These are phyloP conservation scores for Nematodospora valgi DNA, from an alignment of 805 yeast genomes.

Conservation along the genomic window DNA sequence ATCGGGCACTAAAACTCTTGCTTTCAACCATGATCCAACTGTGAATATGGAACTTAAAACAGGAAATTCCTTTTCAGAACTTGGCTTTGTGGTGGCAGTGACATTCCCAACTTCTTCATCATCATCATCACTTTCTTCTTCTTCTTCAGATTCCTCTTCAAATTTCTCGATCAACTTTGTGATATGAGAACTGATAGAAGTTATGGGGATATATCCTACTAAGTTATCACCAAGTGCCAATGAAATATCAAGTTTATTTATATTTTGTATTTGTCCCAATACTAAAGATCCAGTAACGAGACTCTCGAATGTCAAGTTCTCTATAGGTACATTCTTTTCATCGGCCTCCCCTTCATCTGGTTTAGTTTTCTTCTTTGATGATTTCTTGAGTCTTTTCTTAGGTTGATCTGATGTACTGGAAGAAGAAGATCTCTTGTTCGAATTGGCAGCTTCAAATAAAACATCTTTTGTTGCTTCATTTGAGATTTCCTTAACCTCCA, in stretches of 20 bases:
- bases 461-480: slow-evolving; percentile 91
- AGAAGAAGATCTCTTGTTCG: slow-evolving; percentile 26
- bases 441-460: slow-evolving; percentile 56
- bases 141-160: slow-evolving; percentile 42
- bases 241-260: slow-evolving; percentile 60
- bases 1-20: slow-evolving; percentile 59
- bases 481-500: slow-evolving; percentile 89
- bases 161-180: slow-evolving; percentile 53
- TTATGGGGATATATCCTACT: slow-evolving; percentile 72
- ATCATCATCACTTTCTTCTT: slow-evolving; percentile 37
- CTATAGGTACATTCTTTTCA: slow-evolving; percentile 46
- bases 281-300: slow-evolving; percentile 70
- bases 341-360: slow-evolving; percentile 23
- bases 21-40: slow-evolving; percentile 85
- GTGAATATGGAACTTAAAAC: slow-evolving; percentile 50
- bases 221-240: slow-evolving; percentile 78
- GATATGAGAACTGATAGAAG: slow-evolving; percentile 64
- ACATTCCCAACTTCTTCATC: slow-evolving; percentile 26
- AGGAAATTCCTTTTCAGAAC: slow-evolving; percentile 46
- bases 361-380: slow-evolving; percentile 14
- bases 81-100: slow-evolving; percentile 6
- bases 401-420: slow-evolving; percentile 25
- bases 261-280: slow-evolving; percentile 68
- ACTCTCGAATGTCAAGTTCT: slow-evolving; percentile 58
- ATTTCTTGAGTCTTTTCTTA: slow-evolving; percentile 21